Base-by-base conservation (phyloP, 2,329 filamentous ascomycete genomes). In the Penicillium verrucosum region DNA sequence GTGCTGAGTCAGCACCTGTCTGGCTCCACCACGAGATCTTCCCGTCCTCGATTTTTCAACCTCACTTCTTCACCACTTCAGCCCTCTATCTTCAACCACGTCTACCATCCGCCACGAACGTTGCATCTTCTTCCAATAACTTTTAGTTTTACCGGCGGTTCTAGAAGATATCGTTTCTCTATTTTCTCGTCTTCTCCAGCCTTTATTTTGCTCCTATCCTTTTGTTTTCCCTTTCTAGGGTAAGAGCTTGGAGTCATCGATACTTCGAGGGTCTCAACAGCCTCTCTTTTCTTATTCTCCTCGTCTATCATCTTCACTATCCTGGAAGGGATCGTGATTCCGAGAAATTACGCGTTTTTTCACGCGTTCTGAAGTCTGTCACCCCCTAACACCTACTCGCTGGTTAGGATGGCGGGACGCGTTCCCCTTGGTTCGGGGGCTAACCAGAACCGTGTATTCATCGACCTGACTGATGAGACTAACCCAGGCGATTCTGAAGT, bases 381-480 rank as follows among this genome's bases (percentile, higher is more conserved):
- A 38, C 12, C 16, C 16, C 16, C 21, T 51, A 51, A 25, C 37
- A n/a, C 41, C 12, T 38, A 27, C 32, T 14, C 30, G n/a, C 7
- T 34, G n/a, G 11, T 25, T n/a, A 34, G 6, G n/a, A 56, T 56
- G 54, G 29, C 41, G 29, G 25, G 18, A 27, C 54, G 48, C 21
- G 41, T 41, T 4, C 34, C 53, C 8, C 9, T 46, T 16, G 27
- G 47, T 21, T 52, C 21, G 7, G 41, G 27, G 12, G 41, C 29
- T 6, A 45, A 45, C 6, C 34, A 45, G n/a, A 50, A 37, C 21
- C 41, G 36, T 18, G 41, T 46, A 4, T 29, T 46, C n/a, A 56
- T 56, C 34, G 54, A 56, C 12, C 16, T 56, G 14, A 56, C 54
- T n/a, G 41, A 36, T 21, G 48, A 51, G 4, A 25, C 4, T 10